Evolutionary conservation across 225 moss, liverwort and hornwort genomes (phyloP), one percentile per base, ranked within the genome.

Genomic region (Marchantia polymorpha): DNA sequence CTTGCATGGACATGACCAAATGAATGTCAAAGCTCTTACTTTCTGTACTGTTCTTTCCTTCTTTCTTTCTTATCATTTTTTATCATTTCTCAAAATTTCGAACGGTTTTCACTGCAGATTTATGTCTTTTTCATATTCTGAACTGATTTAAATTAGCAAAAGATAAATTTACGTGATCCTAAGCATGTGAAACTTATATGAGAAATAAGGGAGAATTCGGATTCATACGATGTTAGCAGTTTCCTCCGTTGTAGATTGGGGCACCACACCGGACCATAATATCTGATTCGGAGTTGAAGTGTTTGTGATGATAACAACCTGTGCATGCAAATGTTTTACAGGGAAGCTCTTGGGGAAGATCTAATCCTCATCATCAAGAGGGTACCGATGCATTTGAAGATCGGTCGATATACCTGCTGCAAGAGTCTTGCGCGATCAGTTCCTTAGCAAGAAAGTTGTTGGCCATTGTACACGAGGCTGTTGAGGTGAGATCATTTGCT

Each of bases 381-480:
- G 78, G 55, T 50, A 60, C 17, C 63, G 73, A 60, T 39, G 15
- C 55, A 10, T 64, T 19, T 22, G 50, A 6, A 61, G 73, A 81
- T 73, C 78, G 83, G 65, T 81, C 81, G 10, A 70, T 86, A 22
- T 81, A 70, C 72, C 74, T 75, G 0, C 51, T 79, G 51, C 75
- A 72, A 67, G 91, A 92, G 78, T 83, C 87, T 27, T 92, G 89
- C 85, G 83, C 85, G 70, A 82, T 96, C 70, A 92, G 91, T 81
- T 75, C 88, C 3, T 75, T 89, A 60, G 91, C 90, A 69, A 90
- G 84, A 80, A 89, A 90, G 60, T 87, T 96, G 61, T 75, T 94
- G 74, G 89, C 84, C 73, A 84, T 90, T 47, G 90, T 96, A 69
- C 89, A 94, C 87, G 83, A 88, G 26, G 83, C 90, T 58, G 77